Evolutionary conservation across 768 basidiomycete species (phyloP), one percentile per base, ranked within the genome.

Genomic region (Serendipita sp.): DNA sequence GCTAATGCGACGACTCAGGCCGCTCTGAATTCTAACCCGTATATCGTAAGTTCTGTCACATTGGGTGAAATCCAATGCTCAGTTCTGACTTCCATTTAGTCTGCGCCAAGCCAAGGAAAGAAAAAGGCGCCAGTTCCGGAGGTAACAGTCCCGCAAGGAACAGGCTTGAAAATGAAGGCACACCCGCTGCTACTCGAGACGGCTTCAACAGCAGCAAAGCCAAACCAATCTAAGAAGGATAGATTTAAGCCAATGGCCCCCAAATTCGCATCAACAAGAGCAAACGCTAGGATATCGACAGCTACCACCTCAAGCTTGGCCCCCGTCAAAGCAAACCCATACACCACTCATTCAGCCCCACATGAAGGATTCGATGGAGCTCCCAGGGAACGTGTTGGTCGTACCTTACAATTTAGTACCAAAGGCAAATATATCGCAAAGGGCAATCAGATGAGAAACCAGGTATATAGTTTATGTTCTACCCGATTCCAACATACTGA

Each of bases 201-300:
- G 3, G 80, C 85, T 0, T 76, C 81, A 4, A 70, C 75, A 2
- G 75, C 79, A 34, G n/a, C 36, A 60, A 31, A 37, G 55, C 55
- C 55, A 2, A 81, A 80, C 2, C 85, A 85, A 73, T 85, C 85
- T 31, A 89, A 88, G 75, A 91, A 94, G 73, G 91, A 96, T 73
- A 77, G 88, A 66, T 96, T 96, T 75, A 95, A 94, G 72, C 92
- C 95, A 16, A 97, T 99, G 94, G 93, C 94, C 67, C 96, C 96
- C 60, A 99, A 99, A 74, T 99, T 98, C 73, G 90, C 94, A 0
- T 91, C 91, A 2, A 93, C 95, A 74, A 92, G 87, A 80, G 88
- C 88, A 3, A 94, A 95, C 69, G 80, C 81, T 6, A 83, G 90
- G n/a, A 87, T 83, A 65, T 78, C 78, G 2, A 83, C 87, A 3